Evolutionary conservation across 495 filamentous ascomycete genomes (phyloP).

Genomic region (Poronia punctata): DNA sequence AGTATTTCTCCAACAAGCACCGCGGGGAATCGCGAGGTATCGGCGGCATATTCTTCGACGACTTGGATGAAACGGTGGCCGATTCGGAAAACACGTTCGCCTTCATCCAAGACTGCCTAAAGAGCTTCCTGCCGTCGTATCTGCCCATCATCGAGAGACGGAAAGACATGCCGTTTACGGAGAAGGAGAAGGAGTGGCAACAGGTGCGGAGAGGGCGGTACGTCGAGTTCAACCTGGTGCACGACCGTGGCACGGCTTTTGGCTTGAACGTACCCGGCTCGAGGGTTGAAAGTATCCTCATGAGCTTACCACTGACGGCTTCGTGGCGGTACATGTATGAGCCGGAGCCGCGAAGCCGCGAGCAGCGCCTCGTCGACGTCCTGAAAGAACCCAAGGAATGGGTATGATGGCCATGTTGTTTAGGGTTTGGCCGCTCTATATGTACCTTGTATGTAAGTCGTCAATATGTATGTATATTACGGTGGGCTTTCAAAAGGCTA

Average conservation of each 20-base stretch:
- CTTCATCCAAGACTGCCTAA: constrained; percentile 79
- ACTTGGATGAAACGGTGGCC: constrained; percentile 71
- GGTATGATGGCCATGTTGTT: constrained; percentile 62
- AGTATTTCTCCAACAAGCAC: constrained; percentile 93
- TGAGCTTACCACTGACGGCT: constrained; percentile 92
- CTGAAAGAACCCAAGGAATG: constrained; percentile 82
- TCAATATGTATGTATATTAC: constrained; percentile 1
- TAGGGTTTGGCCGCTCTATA: too few relatives aligned
- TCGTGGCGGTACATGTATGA: constrained; percentile 95
- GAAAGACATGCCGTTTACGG: constrained; percentile 86
- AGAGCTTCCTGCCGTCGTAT: constrained; percentile 87
- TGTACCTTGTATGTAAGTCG: too few relatives aligned
- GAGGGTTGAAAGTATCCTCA: constrained; percentile 90
- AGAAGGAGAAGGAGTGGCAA: constrained; percentile 89
- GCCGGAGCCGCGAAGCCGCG: constrained; percentile 63
- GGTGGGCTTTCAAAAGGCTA: neutral
- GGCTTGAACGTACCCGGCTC: constrained; percentile 88
- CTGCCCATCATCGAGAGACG: constrained; percentile 77
- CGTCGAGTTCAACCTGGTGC: constrained; percentile 97
- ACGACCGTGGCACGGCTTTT: constrained; percentile 93
- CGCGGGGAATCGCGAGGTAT: constrained; percentile 82
- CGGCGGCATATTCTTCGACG: constrained; percentile 98
- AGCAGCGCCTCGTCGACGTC: constrained; percentile 73
- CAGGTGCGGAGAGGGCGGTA: constrained; percentile 88
- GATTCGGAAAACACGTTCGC: constrained; percentile 87